Evolutionary conservation across 208 protist genomes (phyloP).

Genomic region (Naegleria gruberi): DNA sequence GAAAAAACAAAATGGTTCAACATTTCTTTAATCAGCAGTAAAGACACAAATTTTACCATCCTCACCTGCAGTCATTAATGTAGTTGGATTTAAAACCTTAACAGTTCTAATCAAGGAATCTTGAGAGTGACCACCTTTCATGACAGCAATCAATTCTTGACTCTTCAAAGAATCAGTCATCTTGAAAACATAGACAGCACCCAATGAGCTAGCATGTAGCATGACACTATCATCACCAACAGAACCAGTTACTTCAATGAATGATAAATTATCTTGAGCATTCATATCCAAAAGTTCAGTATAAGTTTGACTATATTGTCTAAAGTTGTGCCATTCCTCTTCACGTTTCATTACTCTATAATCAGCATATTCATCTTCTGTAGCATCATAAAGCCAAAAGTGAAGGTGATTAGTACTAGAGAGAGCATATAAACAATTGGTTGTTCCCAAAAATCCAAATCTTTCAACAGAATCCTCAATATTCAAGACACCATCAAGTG

Average conservation of each 20-base stretch:
- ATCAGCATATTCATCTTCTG: not conserved
- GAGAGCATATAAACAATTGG: not conserved
- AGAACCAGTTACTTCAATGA: not conserved
- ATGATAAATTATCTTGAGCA: not conserved
- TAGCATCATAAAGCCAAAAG: not conserved
- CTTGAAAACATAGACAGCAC: not conserved
- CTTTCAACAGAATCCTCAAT: not conserved
- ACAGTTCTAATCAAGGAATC: not conserved
- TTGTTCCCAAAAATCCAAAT: conserved; percentile 10
- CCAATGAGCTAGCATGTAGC: not conserved
- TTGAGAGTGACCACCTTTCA: not conserved
- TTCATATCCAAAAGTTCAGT: not conserved
- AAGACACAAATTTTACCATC: not conserved
- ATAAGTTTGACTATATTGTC: not conserved
- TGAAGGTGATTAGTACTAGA: not conserved
- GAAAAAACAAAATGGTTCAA: not conserved
- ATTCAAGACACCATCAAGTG: not conserved
- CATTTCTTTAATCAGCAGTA: not conserved
- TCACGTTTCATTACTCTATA: not conserved
- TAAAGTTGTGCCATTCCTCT: not conserved
- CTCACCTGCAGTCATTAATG: not conserved
- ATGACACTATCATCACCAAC: not conserved
- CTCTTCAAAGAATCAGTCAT: not conserved
- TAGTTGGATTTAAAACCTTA: not conserved
- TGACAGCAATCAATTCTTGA: not conserved